phyloP scores from a whole-genome alignment of 352 stramenopile species.

The Phytophthora tubulina region DNA sequence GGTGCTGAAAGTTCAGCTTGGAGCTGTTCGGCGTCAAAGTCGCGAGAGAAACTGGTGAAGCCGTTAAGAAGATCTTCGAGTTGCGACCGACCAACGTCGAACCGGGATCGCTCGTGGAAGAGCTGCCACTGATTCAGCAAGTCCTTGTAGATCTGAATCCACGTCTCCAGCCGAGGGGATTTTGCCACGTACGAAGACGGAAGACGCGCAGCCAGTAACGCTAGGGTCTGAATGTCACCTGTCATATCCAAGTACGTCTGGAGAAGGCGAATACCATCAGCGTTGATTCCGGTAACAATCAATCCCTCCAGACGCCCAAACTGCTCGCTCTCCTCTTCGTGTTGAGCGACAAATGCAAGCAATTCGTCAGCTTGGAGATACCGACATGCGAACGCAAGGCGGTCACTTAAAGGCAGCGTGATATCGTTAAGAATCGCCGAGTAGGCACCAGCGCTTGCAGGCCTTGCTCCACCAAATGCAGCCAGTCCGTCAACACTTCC shows the following conservation, averaged over 20 bases:
- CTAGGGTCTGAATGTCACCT: conserved; percentile 94
- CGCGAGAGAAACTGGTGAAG: conserved; percentile 67
- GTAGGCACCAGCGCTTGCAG: conserved; percentile 57
- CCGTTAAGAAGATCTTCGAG: conserved; percentile 88
- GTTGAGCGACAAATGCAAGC: conserved; percentile 78
- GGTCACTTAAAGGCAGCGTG: conserved; percentile 89
- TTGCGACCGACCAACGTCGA: conserved; percentile 93
- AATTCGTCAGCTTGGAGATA: conserved; percentile 91
- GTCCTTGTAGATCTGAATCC: conserved; percentile 93
- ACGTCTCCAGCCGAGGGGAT: conserved; percentile 74
- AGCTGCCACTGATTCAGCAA: conserved; percentile 95
- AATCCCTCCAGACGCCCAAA: conserved; percentile 92
- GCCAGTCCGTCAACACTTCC: conserved; percentile 70
- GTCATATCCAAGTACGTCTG: conserved; percentile 93
- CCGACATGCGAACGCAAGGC: conserved; percentile 92
- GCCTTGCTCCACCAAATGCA: conserved; percentile 41
- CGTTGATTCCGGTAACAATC: conserved; percentile 89
- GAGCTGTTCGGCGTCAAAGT: conserved; percentile 57
- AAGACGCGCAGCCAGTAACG: conserved; percentile 80
- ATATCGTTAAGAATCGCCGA: conserved; percentile 88
- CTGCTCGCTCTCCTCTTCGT: conserved; percentile 84
- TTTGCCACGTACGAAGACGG: conserved; percentile 69
- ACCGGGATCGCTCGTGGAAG: conserved; percentile 92
- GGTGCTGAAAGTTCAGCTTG: conserved; percentile 55
- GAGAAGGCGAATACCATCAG: conserved; percentile 86